Percentiles rank a stretch among this genome's conserved stretches.
phyloP scores from a whole-genome alignment of 352 stramenopile species.

The Pythium brachiatum region DNA sequence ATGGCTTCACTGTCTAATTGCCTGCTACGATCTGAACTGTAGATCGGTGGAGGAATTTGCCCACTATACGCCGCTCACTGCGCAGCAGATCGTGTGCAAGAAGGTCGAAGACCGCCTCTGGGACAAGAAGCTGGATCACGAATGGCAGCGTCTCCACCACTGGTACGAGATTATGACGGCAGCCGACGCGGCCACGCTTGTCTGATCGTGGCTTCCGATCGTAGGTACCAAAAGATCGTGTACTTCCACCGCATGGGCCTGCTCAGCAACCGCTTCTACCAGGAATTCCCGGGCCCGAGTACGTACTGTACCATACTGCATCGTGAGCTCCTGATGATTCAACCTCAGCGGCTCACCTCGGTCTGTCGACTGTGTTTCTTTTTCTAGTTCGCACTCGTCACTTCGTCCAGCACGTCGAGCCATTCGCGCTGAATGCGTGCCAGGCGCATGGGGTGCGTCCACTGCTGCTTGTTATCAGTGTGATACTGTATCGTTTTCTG shows the following conservation, averaged over 20 bases:
- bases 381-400: slow-evolving; percentile 44
- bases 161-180: slow-evolving; percentile 30
- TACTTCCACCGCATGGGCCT: slow-evolving; percentile 73
- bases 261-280: slow-evolving; percentile 62
- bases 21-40: neutral
- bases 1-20: slow-evolving; percentile 1
- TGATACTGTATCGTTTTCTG: neutral
- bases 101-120: slow-evolving; percentile 37
- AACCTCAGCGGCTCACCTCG: too few species aligned
- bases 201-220: neutral
- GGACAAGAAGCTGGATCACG: slow-evolving; percentile 53
- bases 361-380: too few species aligned
- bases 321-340: too few species aligned
- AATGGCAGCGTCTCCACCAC: slow-evolving; percentile 63
- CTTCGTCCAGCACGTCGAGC: slow-evolving; percentile 67
- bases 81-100: slow-evolving; percentile 48
- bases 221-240: slow-evolving; percentile 69
- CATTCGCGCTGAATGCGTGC: slow-evolving; percentile 56
- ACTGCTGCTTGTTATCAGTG: too few species aligned
- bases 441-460: slow-evolving; percentile 44
- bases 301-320: too few species aligned
- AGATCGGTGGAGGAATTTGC: slow-evolving; percentile 66
- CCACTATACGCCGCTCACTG: slow-evolving; percentile 31
- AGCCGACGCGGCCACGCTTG: neutral
- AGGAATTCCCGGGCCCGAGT: slow-evolving; percentile 59